Conservation (phyloP, 2,329 filamentous ascomycete genomes). For the Lecanoromycetidae sp. region DNA sequence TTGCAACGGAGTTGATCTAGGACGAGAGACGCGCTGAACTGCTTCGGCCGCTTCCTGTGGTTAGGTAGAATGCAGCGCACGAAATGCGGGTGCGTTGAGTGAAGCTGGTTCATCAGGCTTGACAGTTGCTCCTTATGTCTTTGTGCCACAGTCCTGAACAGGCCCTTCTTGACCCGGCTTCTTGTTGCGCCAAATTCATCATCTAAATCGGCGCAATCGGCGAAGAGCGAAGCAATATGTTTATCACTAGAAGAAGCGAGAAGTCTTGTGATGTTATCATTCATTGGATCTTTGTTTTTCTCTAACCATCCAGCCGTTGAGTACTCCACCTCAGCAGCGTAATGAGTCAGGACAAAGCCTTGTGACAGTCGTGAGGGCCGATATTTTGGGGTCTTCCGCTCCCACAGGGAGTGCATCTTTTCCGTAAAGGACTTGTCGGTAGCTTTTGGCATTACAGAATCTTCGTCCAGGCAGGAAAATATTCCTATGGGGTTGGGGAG, state of each 20-base stretch:
- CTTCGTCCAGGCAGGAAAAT: slow-evolving; percentile 94
- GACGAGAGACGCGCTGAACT: slow-evolving; percentile 82
- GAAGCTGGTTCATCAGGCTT: slow-evolving; percentile 84
- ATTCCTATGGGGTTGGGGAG: slow-evolving; percentile 94
- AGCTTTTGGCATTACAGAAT: slow-evolving; percentile 97
- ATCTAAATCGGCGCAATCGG: slow-evolving; percentile 72
- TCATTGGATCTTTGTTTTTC: slow-evolving; percentile 97
- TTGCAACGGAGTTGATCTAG: slow-evolving; percentile 96
- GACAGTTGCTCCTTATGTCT: slow-evolving; percentile 96
- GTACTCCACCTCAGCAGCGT: slow-evolving; percentile 95
- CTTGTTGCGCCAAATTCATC: slow-evolving; percentile 56
- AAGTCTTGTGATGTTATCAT: slow-evolving; percentile 88
- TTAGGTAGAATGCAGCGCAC: slow-evolving; percentile 96
- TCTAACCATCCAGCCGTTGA: slow-evolving; percentile 90
- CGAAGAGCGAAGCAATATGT: slow-evolving; percentile 74
- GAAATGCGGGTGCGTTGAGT: slow-evolving; percentile 95
- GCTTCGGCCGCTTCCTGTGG: slow-evolving; percentile 92
- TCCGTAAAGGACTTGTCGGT: slow-evolving; percentile 96
- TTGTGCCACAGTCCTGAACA: slow-evolving; percentile 94
- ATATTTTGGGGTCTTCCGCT: slow-evolving; percentile 91
- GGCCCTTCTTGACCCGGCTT: slow-evolving; percentile 86
- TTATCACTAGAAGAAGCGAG: slow-evolving; percentile 69
- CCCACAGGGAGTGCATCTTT: slow-evolving; percentile 93
- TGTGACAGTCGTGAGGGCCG: slow-evolving; percentile 74
- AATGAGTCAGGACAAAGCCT: slow-evolving; percentile 92